These are phyloP conservation scores for Ophiostoma sp. DNA, from an alignment of 2,329 filamentous ascomycete genomes.

Conservation along the genomic window DNA sequence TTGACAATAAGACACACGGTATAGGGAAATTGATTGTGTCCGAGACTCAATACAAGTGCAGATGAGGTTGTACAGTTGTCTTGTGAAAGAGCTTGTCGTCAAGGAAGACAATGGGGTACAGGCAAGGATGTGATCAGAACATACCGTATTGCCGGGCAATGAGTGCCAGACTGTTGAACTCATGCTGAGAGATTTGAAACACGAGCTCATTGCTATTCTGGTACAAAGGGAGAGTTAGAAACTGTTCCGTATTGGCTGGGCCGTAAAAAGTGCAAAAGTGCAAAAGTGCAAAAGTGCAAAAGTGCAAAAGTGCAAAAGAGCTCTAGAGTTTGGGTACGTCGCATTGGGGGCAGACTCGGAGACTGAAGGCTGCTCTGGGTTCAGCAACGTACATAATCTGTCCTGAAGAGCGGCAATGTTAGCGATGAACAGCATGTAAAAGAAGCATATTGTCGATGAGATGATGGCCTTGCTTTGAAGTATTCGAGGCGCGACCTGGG, in stretches of 20 bases:
- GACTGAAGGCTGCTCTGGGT: background rate
- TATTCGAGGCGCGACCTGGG: background rate
- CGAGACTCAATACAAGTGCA: background rate
- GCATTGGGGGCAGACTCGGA: background rate
- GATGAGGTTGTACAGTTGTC: background rate
- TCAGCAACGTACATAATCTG: background rate
- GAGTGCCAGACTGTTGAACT: constrained; percentile 62
- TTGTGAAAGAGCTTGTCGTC: background rate
- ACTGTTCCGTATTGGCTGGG: background rate
- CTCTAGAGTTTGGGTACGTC: background rate
- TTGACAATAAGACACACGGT: background rate
- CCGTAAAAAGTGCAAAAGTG: background rate
- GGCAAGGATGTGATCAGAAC: background rate
- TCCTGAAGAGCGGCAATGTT: background rate
- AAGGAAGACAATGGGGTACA: background rate
- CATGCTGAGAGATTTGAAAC: constrained; percentile 50
- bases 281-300: background rate
- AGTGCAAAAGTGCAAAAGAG: background rate
- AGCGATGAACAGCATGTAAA: background rate
- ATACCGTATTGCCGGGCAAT: constrained; percentile 57
- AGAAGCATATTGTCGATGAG: background rate
- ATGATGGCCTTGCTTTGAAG: background rate
- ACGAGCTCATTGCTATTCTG: constrained; percentile 35
- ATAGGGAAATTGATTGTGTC: background rate
- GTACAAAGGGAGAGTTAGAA: background rate